Conservation (phyloP, 169 alveolate genomes). For the Plasmodium malariae region DNA sequence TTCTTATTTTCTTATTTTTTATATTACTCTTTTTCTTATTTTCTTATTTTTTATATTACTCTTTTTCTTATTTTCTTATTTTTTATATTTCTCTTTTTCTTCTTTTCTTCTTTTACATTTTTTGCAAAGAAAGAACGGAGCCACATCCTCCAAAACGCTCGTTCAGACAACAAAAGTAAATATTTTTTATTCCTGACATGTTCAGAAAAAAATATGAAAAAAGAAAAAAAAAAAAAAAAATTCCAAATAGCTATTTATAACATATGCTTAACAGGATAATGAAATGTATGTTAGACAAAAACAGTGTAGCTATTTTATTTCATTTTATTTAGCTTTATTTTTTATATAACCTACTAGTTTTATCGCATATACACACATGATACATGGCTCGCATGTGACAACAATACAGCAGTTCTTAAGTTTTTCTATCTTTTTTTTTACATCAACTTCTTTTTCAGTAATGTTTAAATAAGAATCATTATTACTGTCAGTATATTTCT, state of each 20-base stretch:
- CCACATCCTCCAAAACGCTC: slow-evolving; percentile 92
- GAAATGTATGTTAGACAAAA: neutral
- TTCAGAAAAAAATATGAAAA: slow-evolving; percentile 2
- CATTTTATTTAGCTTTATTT: neutral
- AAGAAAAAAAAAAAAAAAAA: neutral
- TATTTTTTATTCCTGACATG: slow-evolving; percentile 78
- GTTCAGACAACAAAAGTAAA: slow-evolving; percentile 87
- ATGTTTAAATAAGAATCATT: neutral
- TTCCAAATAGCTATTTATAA: neutral
- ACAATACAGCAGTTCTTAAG: slow-evolving; percentile 45
- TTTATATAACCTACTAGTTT: slow-evolving; percentile 76
- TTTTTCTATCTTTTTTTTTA: slow-evolving; percentile 17
- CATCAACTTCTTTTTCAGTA: slow-evolving; percentile 20
- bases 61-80: neutral
- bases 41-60: too few relatives aligned
- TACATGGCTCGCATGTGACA: slow-evolving; percentile 89
- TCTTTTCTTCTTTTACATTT: slow-evolving; percentile 46
- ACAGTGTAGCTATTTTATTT: neutral
- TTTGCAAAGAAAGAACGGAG: slow-evolving; percentile 81
- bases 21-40: too few relatives aligned
- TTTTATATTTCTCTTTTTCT: neutral
- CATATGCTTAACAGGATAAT: neutral
- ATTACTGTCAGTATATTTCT: neutral
- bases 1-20: too few relatives aligned
- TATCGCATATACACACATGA: slow-evolving; percentile 91